These are phyloP conservation scores for Talaromyces proteolyticus DNA, from an alignment of 495 filamentous ascomycete species.

Conservation along the genomic window DNA sequence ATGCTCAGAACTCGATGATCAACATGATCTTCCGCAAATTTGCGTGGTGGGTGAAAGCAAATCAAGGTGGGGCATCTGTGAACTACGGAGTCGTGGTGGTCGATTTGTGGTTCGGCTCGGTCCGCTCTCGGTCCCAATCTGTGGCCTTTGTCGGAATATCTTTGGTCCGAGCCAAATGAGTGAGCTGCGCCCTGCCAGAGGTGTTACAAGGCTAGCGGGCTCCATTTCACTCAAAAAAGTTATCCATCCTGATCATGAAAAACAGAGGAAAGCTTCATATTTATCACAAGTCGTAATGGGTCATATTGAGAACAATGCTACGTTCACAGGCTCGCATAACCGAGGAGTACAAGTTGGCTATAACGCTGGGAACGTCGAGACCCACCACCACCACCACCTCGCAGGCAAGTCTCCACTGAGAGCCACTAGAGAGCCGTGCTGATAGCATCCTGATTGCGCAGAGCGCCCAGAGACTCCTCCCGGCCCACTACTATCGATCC, in stretches of 20 bases:
- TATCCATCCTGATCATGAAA: background rate
- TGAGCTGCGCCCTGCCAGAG: no score
- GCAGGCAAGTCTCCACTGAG: background rate
- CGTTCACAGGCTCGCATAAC: constrained; percentile 2
- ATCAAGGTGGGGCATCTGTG: no score
- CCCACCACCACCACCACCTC: background rate
- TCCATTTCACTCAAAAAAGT: background rate
- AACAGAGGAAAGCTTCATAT: background rate
- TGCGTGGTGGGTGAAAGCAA: no score
- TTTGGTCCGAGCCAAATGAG: no score
- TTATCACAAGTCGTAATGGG: background rate
- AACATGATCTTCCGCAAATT: no score
- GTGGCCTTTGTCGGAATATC: no score
- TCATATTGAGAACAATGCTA: background rate
- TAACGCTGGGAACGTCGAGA: constrained; percentile 2
- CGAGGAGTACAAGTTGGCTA: background rate
- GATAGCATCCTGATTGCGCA: background rate
- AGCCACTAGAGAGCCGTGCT: background rate
- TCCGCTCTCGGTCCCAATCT: no score
- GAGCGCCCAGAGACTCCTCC: background rate
- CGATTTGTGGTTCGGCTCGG: no score
- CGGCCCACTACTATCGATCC: background rate
- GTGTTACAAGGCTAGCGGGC: no score
- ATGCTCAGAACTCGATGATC: no score
- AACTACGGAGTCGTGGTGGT: no score